Conservation (phyloP, 148 eudicot genomes). For the Rhododendron henanense region DNA sequence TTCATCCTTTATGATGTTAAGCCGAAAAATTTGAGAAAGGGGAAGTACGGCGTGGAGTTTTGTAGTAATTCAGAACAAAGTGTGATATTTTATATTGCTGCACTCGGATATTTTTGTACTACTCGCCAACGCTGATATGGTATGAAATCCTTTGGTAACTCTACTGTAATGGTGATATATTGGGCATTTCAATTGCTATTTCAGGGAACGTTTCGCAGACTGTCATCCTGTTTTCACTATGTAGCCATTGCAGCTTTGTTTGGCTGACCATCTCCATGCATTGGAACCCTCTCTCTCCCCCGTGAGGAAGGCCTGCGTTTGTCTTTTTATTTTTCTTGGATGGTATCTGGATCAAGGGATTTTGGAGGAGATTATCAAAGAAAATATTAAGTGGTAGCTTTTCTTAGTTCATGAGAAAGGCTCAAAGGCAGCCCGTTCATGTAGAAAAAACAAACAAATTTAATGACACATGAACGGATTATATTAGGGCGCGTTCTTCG, state of each 20-base stretch:
- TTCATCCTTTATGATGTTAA: neutral
- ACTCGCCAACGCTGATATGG: neutral
- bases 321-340: neutral
- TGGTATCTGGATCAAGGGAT: neutral
- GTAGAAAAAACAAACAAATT: no score
- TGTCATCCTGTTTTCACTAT: neutral
- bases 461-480: no score
- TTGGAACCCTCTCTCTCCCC: neutral
- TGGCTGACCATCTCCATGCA: neutral
- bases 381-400: no score
- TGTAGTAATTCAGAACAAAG: no score
- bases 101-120: neutral
- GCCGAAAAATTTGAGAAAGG: neutral
- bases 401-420: no score
- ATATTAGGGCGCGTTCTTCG: no score
- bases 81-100: neutral
- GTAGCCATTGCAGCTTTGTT: neutral
- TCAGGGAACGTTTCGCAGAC: neutral
- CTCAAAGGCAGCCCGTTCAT: no score
- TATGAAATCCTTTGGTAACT: neutral
- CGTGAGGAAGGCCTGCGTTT: neutral
- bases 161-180: neutral
- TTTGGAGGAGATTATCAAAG: neutral
- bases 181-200: neutral
- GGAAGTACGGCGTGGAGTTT: neutral